Base-by-base conservation (phyloP, 179 eudicot species). In the Corrigiola litoralis region DNA sequence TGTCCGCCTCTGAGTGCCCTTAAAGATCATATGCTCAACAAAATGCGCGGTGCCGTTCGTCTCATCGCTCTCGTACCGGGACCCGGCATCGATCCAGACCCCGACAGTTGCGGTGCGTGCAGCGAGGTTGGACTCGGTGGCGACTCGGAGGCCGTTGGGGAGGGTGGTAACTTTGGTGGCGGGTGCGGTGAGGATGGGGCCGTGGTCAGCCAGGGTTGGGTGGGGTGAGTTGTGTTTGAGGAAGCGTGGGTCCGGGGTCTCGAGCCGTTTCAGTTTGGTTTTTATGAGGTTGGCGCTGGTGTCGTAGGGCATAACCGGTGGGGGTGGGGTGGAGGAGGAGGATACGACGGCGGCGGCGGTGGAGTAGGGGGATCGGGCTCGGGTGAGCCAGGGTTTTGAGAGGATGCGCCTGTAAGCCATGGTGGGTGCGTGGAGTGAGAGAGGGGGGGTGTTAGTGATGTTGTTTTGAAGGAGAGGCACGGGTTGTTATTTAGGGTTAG, bases 51-150 rank as follows among this genome's bases (percentile, higher is more conserved):
- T 84, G 0, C 96, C 96, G 13, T 86, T 88, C 0, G 92, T 76
- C 62, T 84, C 89, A 0, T 82, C 87, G 49, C 61, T 69, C 72
- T 88, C 96, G 55, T 80, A 88, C 46, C 95, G 66, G 14, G 89
- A 83, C 0, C 95, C 95, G 1, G 95, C 87, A 33, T 88, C 95
- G 28, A 88, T 84, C 82, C 86, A 88, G 6, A 88, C 95, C 2
- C 86, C 89, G 7, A 70, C 77, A 4, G 80, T 73, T 9, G 82
- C 79, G 6, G 95, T 77, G 4, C 54, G 57, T 0, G 82, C 69
- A 44, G 82, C 63, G 18, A 77, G 80, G 20, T 61, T 57, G 0
- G 84, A 80, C 45, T 80, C 84, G 37, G 84, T 80, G 20, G 84
- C 84, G 47, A 80, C 75, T 0, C 84, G 84, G 55, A 80, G 82